Conservation (phyloP, 106 monocot species). For the Dendrobium chrysotoxum region DNA sequence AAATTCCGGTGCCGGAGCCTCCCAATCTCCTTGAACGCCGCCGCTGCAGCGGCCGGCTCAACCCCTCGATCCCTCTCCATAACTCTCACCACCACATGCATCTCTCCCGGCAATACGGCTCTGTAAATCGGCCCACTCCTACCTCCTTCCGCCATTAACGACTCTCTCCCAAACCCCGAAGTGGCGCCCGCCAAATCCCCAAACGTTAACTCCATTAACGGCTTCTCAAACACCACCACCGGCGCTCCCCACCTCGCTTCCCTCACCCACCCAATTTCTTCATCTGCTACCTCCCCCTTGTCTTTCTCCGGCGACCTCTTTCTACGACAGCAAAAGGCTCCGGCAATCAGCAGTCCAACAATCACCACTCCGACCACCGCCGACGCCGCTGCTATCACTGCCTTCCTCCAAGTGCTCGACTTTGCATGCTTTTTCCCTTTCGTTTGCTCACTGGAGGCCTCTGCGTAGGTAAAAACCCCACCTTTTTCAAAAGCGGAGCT, state of each 20-base stretch:
- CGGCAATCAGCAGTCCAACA: neutral
- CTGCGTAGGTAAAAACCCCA: constrained; percentile 14
- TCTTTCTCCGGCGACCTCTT: constrained; percentile 9
- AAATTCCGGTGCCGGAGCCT: constrained; percentile 63
- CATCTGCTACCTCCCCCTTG: constrained; percentile 9
- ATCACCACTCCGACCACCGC: neutral
- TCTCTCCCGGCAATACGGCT: constrained; percentile 61
- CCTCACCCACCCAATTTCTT: constrained; percentile 36
- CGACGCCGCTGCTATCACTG: neutral
- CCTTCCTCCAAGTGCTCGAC: neutral
- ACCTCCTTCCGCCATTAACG: constrained; percentile 57
- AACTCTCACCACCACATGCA: constrained; percentile 76
- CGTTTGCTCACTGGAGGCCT: neutral
- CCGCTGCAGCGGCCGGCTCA: constrained; percentile 24
- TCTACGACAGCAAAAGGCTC: neutral
- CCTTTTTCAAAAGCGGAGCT: constrained; percentile 45
- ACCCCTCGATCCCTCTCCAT: constrained; percentile 22
- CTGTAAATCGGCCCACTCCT: constrained; percentile 60
- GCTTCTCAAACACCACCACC: constrained; percentile 83
- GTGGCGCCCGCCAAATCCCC: constrained; percentile 63
- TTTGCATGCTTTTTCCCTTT: neutral
- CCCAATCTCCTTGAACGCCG: constrained; percentile 38
- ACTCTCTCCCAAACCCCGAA: constrained; percentile 73
- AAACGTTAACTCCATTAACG: constrained; percentile 74
- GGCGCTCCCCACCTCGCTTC: constrained; percentile 41